phyloP scores from a whole-genome alignment of 495 filamentous ascomycete genomes.

The Trichocladium antarcticum region DNA sequence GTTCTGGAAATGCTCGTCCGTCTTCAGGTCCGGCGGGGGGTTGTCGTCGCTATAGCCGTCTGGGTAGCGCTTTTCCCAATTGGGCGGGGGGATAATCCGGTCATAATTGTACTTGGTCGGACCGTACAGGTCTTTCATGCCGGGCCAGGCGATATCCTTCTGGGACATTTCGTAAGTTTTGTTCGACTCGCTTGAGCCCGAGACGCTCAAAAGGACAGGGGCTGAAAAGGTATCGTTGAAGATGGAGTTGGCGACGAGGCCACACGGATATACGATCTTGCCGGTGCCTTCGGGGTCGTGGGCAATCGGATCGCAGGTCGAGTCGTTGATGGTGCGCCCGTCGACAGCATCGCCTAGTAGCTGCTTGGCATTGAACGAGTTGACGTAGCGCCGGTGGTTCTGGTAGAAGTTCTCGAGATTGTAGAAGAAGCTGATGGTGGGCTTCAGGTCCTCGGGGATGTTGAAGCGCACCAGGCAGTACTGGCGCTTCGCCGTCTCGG shows the following conservation, averaged over 20 bases:
- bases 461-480: conserved; percentile 62
- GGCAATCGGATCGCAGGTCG: conserved; percentile 65
- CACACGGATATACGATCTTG: conserved; percentile 86
- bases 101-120: conserved; percentile 46
- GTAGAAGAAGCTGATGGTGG: conserved; percentile 87
- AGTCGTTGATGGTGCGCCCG: conserved; percentile 47
- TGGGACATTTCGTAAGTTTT: conserved; percentile 59
- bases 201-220: conserved; percentile 44
- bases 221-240: conserved; percentile 88
- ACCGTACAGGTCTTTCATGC: conserved; percentile 68
- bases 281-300: conserved; percentile 35
- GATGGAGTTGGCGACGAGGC: conserved; percentile 86
- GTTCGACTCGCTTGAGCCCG: conserved; percentile 12
- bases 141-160: conserved; percentile 73
- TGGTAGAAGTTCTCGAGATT: conserved; percentile 97
- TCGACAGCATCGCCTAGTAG: conserved; percentile 60
- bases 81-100: conserved; percentile 68
- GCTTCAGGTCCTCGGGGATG: conserved; percentile 62
- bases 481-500: conserved; percentile 9
- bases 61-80: conserved; percentile 62
- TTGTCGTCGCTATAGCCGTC: conserved; percentile 50
- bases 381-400: conserved; percentile 93
- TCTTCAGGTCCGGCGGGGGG: conserved; percentile 54
- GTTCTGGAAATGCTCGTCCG: conserved; percentile 80
- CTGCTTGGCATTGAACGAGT: conserved; percentile 74